These are phyloP conservation scores for Xerocomus nothofagi DNA, from an alignment of 1,284 basidiomycete genomes.

Conservation along the genomic window DNA sequence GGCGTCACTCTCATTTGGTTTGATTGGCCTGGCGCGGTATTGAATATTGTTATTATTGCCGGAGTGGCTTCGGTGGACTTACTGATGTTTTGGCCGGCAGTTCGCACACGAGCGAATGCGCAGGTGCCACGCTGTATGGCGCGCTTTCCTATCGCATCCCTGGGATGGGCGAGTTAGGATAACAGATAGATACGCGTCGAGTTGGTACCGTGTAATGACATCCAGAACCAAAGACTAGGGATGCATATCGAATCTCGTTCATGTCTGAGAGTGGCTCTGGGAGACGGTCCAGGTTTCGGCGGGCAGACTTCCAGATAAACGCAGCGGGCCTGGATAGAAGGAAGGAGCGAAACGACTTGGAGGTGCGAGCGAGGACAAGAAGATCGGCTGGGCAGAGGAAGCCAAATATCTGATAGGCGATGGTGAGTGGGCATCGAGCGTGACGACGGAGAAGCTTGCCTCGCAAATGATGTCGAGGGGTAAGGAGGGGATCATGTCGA, in stretches of 20 bases:
- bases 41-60: not conserved
- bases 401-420: slow-evolving; percentile 27
- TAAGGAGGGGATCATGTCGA: slow-evolving; percentile 24
- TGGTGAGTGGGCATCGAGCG: not conserved
- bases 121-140: slow-evolving; percentile 33
- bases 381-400: slow-evolving; percentile 32
- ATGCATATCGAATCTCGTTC: slow-evolving; percentile 37
- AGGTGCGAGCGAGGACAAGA: slow-evolving; percentile 32
- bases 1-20: slow-evolving; percentile 10
- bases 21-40: slow-evolving; percentile 21
- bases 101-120: slow-evolving; percentile 30
- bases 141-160: slow-evolving; percentile 30
- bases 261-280: slow-evolving; percentile 35
- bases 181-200: not conserved
- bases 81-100: slow-evolving; percentile 31
- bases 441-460: slow-evolving; percentile 2
- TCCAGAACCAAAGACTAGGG: slow-evolving; percentile 31
- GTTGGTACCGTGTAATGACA: slow-evolving; percentile 29
- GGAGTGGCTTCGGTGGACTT: slow-evolving; percentile 4
- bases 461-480: slow-evolving; percentile 31
- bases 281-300: slow-evolving; percentile 25
- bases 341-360: slow-evolving; percentile 29
- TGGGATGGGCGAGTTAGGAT: slow-evolving; percentile 12
- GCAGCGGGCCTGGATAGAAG: slow-evolving; percentile 25
- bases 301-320: slow-evolving; percentile 33